Evolutionary conservation across 108 stramenopile species (phyloP), one percentile per base, ranked within the genome.

Genomic region (Pinguiococcus pyrenoidosus): DNA sequence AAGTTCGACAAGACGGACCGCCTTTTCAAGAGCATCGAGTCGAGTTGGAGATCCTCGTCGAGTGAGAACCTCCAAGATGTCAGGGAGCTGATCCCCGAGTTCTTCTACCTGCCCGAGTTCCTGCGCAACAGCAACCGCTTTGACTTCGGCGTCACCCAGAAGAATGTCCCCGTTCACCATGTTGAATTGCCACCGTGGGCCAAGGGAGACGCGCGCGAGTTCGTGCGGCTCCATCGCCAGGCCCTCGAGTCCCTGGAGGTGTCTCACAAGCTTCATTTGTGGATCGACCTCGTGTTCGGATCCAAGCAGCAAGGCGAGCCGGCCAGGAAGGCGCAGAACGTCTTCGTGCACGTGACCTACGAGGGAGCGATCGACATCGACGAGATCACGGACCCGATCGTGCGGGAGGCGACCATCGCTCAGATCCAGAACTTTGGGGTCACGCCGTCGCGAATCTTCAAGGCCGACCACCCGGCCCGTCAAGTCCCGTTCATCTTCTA

Each of bases 11-110:
- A 77, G 38, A 71, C 95, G 5, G 91, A 96, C 61, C 78, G 95
- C 1, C 71, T 92, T 7, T 96, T 96, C 62, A 32, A 32, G 37
- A 18, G 35, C 50, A 6, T 51, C 8, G 35, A 42, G 10, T 3
- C 21, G 14, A 54, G 59, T 43, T 59, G 49, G 46, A 36, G 51
- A 44, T 40, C 36, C 29, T 26, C 58, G 13, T 51, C 60, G 12
- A 52, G 52, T 8, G 54, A 56, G 18, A 29, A 33, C n/a, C 16
- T 25, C 14, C 45, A 63, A 41, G 92, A 96, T 69, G 90, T 96
- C 14, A 78, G 90, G 32, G 96, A 99, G 62, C 77, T 99, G n/a
- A 85, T 89, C 32, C 96, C 93, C 1, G 93, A 99, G 49, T 94
- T 95, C 70, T 99, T 76, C 54, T 92, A 83, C 69, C 75, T 87